Conservation (phyloP, 768 basidiomycete species). For the Trametopsis cervina region DNA sequence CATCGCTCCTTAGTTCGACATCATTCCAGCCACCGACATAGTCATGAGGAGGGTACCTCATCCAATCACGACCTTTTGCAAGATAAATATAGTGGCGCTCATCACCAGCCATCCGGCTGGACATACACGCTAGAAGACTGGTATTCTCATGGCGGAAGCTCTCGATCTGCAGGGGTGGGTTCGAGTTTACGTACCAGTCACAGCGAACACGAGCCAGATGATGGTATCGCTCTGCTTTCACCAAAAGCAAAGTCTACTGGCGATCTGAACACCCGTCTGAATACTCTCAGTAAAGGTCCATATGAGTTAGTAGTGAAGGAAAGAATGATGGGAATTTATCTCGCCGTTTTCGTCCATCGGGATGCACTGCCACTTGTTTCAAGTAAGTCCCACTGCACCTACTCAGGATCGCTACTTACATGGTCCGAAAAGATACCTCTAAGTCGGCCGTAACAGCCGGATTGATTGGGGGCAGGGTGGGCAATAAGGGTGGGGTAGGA, state of each 20-base stretch:
- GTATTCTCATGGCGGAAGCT: conserved; percentile 38
- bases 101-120: conserved; percentile 46
- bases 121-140: conserved; percentile 72
- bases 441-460: conserved; percentile 85
- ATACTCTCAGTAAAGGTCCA: conserved; percentile 47
- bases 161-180: conserved; percentile 10
- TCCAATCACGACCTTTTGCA: background rate
- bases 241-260: conserved; percentile 14
- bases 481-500: conserved; percentile 93
- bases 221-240: conserved; percentile 5
- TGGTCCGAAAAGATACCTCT: conserved; percentile 49
- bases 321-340: conserved; percentile 84
- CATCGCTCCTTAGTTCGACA: conserved; percentile 17
- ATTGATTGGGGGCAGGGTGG: conserved; percentile 82
- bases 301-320: conserved; percentile 86
- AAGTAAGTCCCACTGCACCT: conserved; percentile 32
- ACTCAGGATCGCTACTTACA: background rate
- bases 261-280: conserved; percentile 10
- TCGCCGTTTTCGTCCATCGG: conserved; percentile 68
- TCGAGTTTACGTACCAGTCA: conserved; percentile 9
- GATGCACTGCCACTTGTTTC: conserved; percentile 58
- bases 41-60: conserved; percentile 3
- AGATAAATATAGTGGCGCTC: background rate
- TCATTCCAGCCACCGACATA: conserved; percentile 11
- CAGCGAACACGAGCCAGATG: conserved; percentile 19